Percentiles rank a stretch among this genome's conserved stretches.
phyloP scores from a whole-genome alignment of 2,329 filamentous ascomycete genomes.

The Xylaria multiplex region DNA sequence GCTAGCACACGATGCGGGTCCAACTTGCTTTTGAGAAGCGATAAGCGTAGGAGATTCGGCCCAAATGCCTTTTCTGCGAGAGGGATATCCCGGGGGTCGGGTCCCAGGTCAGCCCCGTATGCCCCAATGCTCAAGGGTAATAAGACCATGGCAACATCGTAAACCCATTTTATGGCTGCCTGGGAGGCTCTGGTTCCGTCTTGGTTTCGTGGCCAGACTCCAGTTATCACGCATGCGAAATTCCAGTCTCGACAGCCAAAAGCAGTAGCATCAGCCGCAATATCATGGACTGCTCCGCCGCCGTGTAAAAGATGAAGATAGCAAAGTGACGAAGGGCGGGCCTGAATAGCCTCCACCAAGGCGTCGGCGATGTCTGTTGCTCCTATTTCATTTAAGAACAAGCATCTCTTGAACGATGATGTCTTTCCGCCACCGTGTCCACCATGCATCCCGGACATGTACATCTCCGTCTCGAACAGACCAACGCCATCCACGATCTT shows the following conservation, averaged over 20 bases:
- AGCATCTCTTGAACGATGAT: conserved; percentile 71
- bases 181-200: conserved; percentile 56
- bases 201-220: conserved; percentile 66
- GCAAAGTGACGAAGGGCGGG: conserved; percentile 62
- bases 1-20: conserved; percentile 64
- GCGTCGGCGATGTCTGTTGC: conserved; percentile 45
- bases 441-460: conserved; percentile 68
- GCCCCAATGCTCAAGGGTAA: conserved; percentile 61
- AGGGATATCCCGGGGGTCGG: conserved; percentile 65
- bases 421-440: conserved; percentile 68
- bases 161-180: conserved; percentile 64
- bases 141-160: conserved; percentile 58
- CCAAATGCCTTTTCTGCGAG: conserved; percentile 68
- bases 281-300: conserved; percentile 61
- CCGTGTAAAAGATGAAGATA: conserved; percentile 72
- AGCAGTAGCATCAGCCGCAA: conserved; percentile 59
- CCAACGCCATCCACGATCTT: conserved; percentile 58
- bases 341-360: conserved; percentile 58
- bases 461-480: conserved; percentile 69
- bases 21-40: conserved; percentile 58
- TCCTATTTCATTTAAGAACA: conserved; percentile 65
- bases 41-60: conserved; percentile 60
- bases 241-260: conserved; percentile 73
- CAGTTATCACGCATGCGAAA: conserved; percentile 71
- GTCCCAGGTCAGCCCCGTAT: conserved; percentile 71